These are phyloP conservation scores for Cutaneotrichosporon spelunceum DNA, from an alignment of 1,284 basidiomycete genomes.

Conservation along the genomic window DNA sequence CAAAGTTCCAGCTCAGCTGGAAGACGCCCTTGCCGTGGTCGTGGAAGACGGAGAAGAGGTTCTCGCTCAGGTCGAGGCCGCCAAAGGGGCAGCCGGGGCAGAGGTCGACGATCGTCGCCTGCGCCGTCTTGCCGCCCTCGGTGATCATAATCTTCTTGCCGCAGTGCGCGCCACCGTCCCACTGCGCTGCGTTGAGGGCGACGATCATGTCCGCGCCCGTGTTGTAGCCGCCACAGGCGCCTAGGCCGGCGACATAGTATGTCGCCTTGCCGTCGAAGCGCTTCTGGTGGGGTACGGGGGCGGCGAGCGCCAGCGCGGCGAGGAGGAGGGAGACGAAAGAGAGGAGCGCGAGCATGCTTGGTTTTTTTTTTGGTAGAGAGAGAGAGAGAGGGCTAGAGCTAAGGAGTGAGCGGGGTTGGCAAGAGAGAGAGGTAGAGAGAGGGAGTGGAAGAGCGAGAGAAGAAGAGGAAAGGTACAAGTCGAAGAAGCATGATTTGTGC, in stretches of 20 bases:
- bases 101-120: conserved; percentile 65
- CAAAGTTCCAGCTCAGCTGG: conserved; percentile 60
- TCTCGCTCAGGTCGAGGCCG: conserved; percentile 71
- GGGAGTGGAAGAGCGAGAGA: background rate
- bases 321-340: conserved; percentile 8
- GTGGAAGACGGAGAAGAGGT: conserved; percentile 62
- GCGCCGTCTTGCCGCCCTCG: conserved; percentile 60
- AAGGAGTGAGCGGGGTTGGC: background rate
- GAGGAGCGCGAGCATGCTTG: background rate
- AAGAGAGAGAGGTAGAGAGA: background rate
- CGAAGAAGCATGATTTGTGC: too few species aligned
- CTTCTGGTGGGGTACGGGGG: conserved; percentile 11
- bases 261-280: conserved; percentile 28
- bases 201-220: conserved; percentile 43
- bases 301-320: conserved; percentile 4
- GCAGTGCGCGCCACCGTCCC: conserved; percentile 60
- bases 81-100: conserved; percentile 53
- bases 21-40: conserved; percentile 56
- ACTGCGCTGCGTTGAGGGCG: conserved; percentile 47
- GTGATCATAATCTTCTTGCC: conserved; percentile 63
- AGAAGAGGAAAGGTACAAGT: background rate
- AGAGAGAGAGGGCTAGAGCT: background rate
- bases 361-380: conserved; percentile 3
- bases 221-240: conserved; percentile 28
- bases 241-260: conserved; percentile 29